Evolutionary conservation across 495 filamentous ascomycete genomes (phyloP), one percentile per base, ranked within the genome.

Genomic region (Sordaria brevicollis): DNA sequence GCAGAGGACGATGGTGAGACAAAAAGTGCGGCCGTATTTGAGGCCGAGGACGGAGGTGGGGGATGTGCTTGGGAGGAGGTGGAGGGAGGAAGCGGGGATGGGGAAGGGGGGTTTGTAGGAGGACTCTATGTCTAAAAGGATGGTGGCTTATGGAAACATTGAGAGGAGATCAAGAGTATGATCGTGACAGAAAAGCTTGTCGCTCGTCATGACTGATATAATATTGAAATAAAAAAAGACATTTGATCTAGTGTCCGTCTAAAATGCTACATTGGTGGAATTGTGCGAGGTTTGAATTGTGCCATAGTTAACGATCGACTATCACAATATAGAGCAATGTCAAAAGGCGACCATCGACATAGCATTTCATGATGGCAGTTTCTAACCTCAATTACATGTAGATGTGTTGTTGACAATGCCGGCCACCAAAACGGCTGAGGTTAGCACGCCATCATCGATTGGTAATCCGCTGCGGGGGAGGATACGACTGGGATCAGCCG

Each of bases 1-100:
- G 80, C 89, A 91, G 77, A 77, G 83, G 70, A 90, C 87, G n/a
- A 78, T 76, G 77, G 80, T 83, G 5, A 73, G 86, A 65, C 71
- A 81, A 65, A 77, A 79, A 43, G 76, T 86, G 1, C 73, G 77
- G 73, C 86, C 86, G 36, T 83, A 83, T 67, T 65, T 89, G 17
- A 74, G 80, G 73, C 85, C 86, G 4, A 77, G 75, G 66, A 81
- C 81, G 15, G 81, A 85, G 73, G 72, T 89, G 67, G 74, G 43
- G 9, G 81, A 88, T 71, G 70, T 76, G 9, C 3, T 54, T 13
- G 43, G 43, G 2, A n/a, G 43, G 39, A 8, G 2, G 38, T 41
- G 36, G 37, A n/a, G n/a, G n/a, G n/a, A n/a, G n/a, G n/a, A n/a
- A n/a, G n/a, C n/a, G n/a, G n/a, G n/a, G n/a, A n/a, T 4, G n/a